phyloP scores from a whole-genome alignment of 2,329 filamentous ascomycete genomes.

The Pseudocercospora cruenta region DNA sequence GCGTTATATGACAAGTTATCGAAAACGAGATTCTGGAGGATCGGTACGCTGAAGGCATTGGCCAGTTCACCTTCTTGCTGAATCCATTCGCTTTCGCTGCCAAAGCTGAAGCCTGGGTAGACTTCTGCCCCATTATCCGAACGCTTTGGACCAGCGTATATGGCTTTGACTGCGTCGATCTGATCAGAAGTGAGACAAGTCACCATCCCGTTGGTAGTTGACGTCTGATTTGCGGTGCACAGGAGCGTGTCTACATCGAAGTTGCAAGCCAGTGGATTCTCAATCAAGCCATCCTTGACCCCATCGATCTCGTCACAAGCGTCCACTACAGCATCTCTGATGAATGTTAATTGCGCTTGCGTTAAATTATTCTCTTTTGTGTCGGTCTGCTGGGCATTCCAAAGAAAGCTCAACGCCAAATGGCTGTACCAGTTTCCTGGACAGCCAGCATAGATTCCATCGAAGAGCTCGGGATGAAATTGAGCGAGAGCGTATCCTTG shows the following conservation, averaged over 20 bases:
- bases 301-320: constrained; percentile 48
- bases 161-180: constrained; percentile 37
- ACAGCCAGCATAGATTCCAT: constrained; percentile 47
- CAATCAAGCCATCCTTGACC: constrained; percentile 44
- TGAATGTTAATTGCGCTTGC: constrained; percentile 40
- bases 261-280: constrained; percentile 43
- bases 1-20: constrained; percentile 43
- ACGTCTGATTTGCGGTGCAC: constrained; percentile 27
- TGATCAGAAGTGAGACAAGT: constrained; percentile 29
- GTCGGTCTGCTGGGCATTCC: constrained; percentile 35
- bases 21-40: constrained; percentile 50
- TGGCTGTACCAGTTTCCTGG: constrained; percentile 47
- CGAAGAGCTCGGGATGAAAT: constrained; percentile 46
- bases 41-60: constrained; percentile 42
- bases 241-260: constrained; percentile 41
- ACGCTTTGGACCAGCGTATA: constrained; percentile 40
- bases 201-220: constrained; percentile 7
- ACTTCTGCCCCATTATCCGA: constrained; percentile 32
- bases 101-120: constrained; percentile 48
- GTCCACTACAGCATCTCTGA: constrained; percentile 40
- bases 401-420: constrained; percentile 36
- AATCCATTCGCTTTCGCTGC: constrained; percentile 46
- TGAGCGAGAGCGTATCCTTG: constrained; percentile 44
- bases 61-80: constrained; percentile 42
- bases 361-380: constrained; percentile 29